These are phyloP conservation scores for Coniella vitis DNA, from an alignment of 2,329 filamentous ascomycete genomes.

Conservation along the genomic window DNA sequence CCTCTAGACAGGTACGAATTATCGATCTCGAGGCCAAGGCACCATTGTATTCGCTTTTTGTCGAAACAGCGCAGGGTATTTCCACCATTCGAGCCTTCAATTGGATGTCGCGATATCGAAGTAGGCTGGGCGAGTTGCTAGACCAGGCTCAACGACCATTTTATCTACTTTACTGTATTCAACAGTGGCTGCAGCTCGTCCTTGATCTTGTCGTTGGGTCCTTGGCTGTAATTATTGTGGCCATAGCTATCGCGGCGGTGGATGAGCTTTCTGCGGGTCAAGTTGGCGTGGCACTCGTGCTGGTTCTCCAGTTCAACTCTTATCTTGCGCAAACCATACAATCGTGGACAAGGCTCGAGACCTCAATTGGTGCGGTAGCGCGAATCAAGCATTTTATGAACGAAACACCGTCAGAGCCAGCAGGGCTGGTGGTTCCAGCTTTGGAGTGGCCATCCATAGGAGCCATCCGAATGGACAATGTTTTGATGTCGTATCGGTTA, in stretches of 20 bases:
- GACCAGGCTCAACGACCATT: slow-evolving; percentile 43
- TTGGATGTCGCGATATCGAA: slow-evolving; percentile 35
- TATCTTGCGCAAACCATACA: slow-evolving; percentile 28
- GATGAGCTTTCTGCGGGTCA: slow-evolving; percentile 27
- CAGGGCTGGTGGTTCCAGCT: slow-evolving; percentile 17
- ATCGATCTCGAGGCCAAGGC: slow-evolving; percentile 31
- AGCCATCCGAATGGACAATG: slow-evolving; percentile 19
- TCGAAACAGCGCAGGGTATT: slow-evolving; percentile 38
- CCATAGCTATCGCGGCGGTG: slow-evolving; percentile 29
- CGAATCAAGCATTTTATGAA: slow-evolving; percentile 47
- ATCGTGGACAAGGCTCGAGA: slow-evolving; percentile 52
- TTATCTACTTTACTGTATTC: slow-evolving; percentile 43
- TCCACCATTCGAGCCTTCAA: slow-evolving; percentile 42
- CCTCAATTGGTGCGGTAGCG: slow-evolving; percentile 48
- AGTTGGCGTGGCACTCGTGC: slow-evolving; percentile 17
- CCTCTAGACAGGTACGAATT: slow-evolving; percentile 49
- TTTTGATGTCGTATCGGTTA: background rate
- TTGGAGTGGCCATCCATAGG: slow-evolving; percentile 28
- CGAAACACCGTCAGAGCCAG: slow-evolving; percentile 28
- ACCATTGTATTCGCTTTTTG: slow-evolving; percentile 21
- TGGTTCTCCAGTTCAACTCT: slow-evolving; percentile 5
- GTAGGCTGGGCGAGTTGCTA: slow-evolving; percentile 34
- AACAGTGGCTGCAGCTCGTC: slow-evolving; percentile 44
- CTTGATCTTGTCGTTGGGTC: slow-evolving; percentile 39
- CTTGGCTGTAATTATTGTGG: slow-evolving; percentile 36